Conservation (phyloP, 345 rosid genomes). For the Stellera chamaejasme region DNA sequence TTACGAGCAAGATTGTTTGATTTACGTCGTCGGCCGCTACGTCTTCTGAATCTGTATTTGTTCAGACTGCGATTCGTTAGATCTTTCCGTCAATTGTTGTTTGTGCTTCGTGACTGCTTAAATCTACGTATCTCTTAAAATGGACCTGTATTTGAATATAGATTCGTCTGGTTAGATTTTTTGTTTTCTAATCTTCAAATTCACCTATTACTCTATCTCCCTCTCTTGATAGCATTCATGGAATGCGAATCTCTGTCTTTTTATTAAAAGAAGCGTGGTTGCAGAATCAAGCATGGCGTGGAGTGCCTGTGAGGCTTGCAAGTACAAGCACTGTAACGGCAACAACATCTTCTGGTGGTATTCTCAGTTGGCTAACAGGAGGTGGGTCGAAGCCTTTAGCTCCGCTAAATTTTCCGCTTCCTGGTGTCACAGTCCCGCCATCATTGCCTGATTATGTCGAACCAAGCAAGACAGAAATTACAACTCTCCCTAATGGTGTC, state of each 20-base stretch:
- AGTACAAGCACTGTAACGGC: slow-evolving; percentile 55
- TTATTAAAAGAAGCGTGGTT: slow-evolving; percentile 13
- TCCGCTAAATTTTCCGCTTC: slow-evolving; percentile 45
- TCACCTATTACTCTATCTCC: slow-evolving; percentile 1
- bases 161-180: not conserved
- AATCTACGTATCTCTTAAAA: not conserved
- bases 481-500: slow-evolving; percentile 64
- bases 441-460: slow-evolving; percentile 59
- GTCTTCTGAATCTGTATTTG: slow-evolving; percentile 6
- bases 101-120: slow-evolving; percentile 1
- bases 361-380: slow-evolving; percentile 65
- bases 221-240: slow-evolving; percentile 3
- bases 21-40: slow-evolving; percentile 1
- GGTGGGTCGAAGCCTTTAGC: slow-evolving; percentile 36
- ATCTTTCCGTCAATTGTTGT: slow-evolving; percentile 14
- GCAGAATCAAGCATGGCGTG: slow-evolving; percentile 22
- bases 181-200: not conserved
- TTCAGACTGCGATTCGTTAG: not conserved
- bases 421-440: slow-evolving; percentile 59
- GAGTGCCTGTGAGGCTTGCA: slow-evolving; percentile 29
- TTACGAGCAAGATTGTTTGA: not conserved
- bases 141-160: not conserved
- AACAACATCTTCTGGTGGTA: slow-evolving; percentile 37
- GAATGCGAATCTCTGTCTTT: slow-evolving; percentile 3
- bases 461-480: slow-evolving; percentile 44